Base-by-base conservation (phyloP, 495 filamentous ascomycete genomes). In the Cercophora sp. region DNA sequence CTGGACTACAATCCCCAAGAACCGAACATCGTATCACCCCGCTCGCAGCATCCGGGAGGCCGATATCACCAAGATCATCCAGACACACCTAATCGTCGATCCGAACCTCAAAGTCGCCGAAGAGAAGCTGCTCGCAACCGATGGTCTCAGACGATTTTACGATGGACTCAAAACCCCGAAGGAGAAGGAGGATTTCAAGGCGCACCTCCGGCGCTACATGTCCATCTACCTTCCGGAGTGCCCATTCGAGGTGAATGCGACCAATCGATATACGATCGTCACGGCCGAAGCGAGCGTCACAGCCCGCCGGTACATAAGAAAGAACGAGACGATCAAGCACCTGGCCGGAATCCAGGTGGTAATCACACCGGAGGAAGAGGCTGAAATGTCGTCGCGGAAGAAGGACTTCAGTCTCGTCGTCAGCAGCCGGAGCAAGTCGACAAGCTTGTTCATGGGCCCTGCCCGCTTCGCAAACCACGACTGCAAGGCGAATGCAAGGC, bases 391-490 rank as follows among this genome's bases (percentile, higher is more conserved):
- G 36, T 63, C 83, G 52, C 85, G 82, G 20, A 81, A 89, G 53
- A 88, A 88, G 58, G 93, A 99, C 66, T 99, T 99, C 68, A 96
- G 89, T 64, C 89, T 99, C 44, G 90, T 99, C 39, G 85, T 95
- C 65, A 96, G 91, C 52, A 90, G 88, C 61, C 79, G 93, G 27
- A 90, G 91, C 59, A 93, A 93, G 63, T 84, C 81, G 13, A 85
- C 91, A 6, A 91, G 87, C 11, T 74, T 97, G 16, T 95, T 99
- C 56, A 83, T 99, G 59, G 93, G 93, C 2, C 93, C 93, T 16
- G 93, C 94, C 34, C 84, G 93, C 29, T 96, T 99, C 61, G 88
- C 92, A 16, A 99, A 99, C 60, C 93, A 99, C 67, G 93, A 99
- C 68, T 99, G 93, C 66, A 81, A 87, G 56, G 89, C 94, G 22